phyloP scores from a whole-genome alignment of 805 yeast genomes.

The Citeromyces matritensis region DNA sequence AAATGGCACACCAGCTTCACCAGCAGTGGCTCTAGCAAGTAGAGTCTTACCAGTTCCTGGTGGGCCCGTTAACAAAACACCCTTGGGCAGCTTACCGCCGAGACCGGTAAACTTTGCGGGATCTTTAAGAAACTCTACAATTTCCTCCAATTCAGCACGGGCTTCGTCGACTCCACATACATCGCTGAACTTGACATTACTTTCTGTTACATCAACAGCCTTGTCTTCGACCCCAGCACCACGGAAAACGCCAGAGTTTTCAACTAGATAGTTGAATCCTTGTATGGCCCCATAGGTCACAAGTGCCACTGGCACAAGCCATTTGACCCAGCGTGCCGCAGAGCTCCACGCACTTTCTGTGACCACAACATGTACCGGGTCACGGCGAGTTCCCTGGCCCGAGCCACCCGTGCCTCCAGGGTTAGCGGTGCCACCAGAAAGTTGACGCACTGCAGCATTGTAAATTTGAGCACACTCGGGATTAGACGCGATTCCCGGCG shows the following conservation, averaged over 20 bases:
- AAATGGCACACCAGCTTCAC: conserved; percentile 98
- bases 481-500: conserved; percentile 80
- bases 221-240: conserved; percentile 60
- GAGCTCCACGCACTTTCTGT: conserved; percentile 73
- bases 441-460: conserved; percentile 60
- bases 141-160: conserved; percentile 90
- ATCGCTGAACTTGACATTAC: conserved; percentile 79
- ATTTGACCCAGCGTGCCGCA: conserved; percentile 75
- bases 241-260: conserved; percentile 70
- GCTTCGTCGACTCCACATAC: conserved; percentile 99
- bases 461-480: conserved; percentile 70
- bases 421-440: conserved; percentile 9
- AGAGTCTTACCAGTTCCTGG: conserved; percentile 99
- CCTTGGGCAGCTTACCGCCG: conserved; percentile 96
- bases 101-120: conserved; percentile 92
- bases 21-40: conserved; percentile 95
- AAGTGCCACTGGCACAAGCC: conserved; percentile 73
- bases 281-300: conserved; percentile 70
- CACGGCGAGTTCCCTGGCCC: conserved; percentile 20
- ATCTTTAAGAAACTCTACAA: conserved; percentile 93
- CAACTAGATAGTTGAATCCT: conserved; percentile 67
- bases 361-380: conserved; percentile 89
- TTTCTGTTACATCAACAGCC: conserved; percentile 69
- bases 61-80: conserved; percentile 93
- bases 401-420: conserved; percentile 5